A percentile compares a stretch with the other conserved stretches of the same genome.
These are phyloP conservation scores for Termitomyces sp. DNA, from an alignment of 768 basidiomycete species.

Conservation along the genomic window DNA sequence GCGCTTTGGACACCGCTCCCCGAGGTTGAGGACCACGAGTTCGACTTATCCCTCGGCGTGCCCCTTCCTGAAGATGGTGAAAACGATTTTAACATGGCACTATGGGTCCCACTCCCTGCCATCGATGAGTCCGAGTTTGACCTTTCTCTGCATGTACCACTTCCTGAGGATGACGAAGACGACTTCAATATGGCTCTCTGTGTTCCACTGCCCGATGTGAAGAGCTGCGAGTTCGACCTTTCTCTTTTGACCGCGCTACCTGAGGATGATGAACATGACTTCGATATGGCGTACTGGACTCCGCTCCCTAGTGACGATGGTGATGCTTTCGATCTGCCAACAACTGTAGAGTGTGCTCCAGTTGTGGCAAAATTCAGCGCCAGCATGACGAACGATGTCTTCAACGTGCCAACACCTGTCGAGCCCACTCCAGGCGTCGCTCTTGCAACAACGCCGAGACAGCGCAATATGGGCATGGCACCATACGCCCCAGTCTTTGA, in stretches of 20 bases:
- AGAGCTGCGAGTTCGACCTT: neutral
- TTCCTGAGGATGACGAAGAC: neutral
- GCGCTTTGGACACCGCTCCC: neutral
- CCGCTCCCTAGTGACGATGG: too few relatives aligned
- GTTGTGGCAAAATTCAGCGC: neutral
- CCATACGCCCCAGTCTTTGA: neutral
- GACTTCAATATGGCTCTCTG: neutral
- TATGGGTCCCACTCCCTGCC: neutral
- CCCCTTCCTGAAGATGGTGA: neutral
- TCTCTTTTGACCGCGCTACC: neutral
- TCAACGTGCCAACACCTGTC: neutral
- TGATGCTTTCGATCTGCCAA: neutral
- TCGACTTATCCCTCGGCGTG: neutral
- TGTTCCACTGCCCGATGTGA: neutral
- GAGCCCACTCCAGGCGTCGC: neutral
- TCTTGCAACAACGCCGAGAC: neutral
- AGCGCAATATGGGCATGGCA: neutral
- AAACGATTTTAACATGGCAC: neutral
- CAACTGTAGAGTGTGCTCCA: neutral
- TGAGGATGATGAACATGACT: neutral
- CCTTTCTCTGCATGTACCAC: neutral
- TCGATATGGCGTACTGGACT: neutral
- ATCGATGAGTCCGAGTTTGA: neutral
- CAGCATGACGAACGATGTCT: neutral
- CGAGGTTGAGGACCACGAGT: neutral